These are phyloP conservation scores for Pyrus betulifolia DNA, from an alignment of 306 rosid genomes.

Conservation along the genomic window DNA sequence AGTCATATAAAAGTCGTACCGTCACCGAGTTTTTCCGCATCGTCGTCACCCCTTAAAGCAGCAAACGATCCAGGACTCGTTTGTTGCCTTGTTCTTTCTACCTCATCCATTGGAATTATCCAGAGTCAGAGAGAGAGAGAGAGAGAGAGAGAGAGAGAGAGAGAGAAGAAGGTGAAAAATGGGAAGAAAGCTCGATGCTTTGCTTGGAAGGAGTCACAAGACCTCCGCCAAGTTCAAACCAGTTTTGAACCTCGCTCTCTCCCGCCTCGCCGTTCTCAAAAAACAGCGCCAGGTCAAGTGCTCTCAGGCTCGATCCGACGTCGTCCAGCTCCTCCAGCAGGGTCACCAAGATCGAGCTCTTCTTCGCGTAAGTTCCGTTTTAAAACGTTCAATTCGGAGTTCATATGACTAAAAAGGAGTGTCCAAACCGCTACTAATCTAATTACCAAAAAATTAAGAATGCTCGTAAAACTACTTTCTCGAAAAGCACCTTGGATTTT, in stretches of 20 bases:
- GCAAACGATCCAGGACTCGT: conserved; percentile 8
- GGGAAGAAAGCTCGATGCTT: conserved; percentile 72
- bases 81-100: conserved; percentile 8
- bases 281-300: conserved; percentile 55
- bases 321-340: conserved; percentile 60
- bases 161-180: not conserved
- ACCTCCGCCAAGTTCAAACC: conserved; percentile 52
- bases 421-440: too few species aligned
- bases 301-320: conserved; percentile 59
- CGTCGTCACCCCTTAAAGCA: conserved; percentile 9
- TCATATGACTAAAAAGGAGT: too few species aligned
- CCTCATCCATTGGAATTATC: not conserved
- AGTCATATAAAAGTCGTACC: not conserved
- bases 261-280: conserved; percentile 65
- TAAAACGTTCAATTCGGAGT: too few species aligned
- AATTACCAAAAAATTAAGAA: too few species aligned
- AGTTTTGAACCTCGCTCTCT: conserved; percentile 44
- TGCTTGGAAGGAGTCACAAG: conserved; percentile 53
- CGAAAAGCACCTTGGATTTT: not conserved
- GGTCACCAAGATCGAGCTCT: conserved; percentile 74
- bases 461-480: too few species aligned
- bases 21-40: not conserved
- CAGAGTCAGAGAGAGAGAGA: too few species aligned
- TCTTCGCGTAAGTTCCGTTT: conserved; percentile 45
- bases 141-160: too few species aligned